phyloP scores from a whole-genome alignment of 768 basidiomycete species.

The Hygrophoropsis aurantiaca region DNA sequence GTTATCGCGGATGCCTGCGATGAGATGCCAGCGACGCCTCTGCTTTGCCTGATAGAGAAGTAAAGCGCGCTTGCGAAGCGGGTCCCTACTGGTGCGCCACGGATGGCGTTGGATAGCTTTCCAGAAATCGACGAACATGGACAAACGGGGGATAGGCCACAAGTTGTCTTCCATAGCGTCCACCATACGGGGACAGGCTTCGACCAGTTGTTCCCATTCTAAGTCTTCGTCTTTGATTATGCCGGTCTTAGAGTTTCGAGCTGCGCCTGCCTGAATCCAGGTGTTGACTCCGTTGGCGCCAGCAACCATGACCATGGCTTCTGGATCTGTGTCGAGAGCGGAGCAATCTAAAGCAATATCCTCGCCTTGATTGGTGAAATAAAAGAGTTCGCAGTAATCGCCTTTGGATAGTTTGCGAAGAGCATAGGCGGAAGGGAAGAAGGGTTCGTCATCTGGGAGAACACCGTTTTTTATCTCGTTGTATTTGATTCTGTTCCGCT shows the following conservation, averaged over 20 bases:
- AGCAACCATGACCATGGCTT: not conserved
- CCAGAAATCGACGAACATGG: conserved; percentile 13
- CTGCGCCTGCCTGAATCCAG: not conserved
- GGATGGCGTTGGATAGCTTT: conserved; percentile 1
- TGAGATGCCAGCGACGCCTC: conserved; percentile 5
- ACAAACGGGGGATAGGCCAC: conserved; percentile 3
- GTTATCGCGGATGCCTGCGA: not conserved
- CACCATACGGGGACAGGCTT: conserved; percentile 8
- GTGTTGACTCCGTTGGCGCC: not conserved
- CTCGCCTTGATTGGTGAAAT: not conserved
- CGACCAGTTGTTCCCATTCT: conserved; percentile 2
- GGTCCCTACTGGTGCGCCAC: not conserved
- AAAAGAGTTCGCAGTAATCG: not conserved
- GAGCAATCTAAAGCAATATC: not conserved
- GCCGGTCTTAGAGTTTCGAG: not conserved
- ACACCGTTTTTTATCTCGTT: not conserved
- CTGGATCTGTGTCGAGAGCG: not conserved
- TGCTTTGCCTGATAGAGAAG: conserved; percentile 16
- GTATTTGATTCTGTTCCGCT: conserved; percentile 2
- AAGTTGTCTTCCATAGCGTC: conserved; percentile 4
- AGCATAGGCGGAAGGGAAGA: not conserved
- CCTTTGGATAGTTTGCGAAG: not conserved
- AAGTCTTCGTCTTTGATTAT: not conserved
- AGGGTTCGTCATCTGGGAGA: not conserved
- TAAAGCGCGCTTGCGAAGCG: conserved; percentile 1